Evolutionary conservation across 2,329 filamentous ascomycete genomes (phyloP).

Genomic region (Madurella mycetomatis): DNA sequence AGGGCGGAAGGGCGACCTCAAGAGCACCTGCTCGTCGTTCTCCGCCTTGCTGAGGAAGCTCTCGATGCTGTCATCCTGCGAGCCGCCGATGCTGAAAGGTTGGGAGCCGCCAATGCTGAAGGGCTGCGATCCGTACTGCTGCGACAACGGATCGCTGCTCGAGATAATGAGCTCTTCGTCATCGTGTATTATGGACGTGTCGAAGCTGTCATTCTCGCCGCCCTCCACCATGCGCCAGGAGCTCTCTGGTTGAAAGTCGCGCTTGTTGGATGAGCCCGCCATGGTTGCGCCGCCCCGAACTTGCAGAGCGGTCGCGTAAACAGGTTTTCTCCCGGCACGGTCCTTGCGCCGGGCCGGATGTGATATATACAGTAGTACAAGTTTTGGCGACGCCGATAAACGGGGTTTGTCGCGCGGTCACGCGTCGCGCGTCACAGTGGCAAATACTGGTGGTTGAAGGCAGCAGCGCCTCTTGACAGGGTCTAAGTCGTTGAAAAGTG

Average conservation of each 20-base stretch:
- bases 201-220: slow-evolving; percentile 56
- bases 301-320: background rate
- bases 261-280: slow-evolving; percentile 21
- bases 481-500: slow-evolving; percentile 4
- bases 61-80: slow-evolving; percentile 52
- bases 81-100: slow-evolving; percentile 39
- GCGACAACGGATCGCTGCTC: slow-evolving; percentile 47
- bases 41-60: slow-evolving; percentile 50
- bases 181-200: slow-evolving; percentile 48
- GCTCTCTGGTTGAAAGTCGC: slow-evolving; percentile 43
- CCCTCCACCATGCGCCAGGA: slow-evolving; percentile 60
- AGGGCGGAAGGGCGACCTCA: slow-evolving; percentile 52
- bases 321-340: background rate
- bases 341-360: background rate
- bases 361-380: slow-evolving; percentile 9
- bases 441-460: slow-evolving; percentile 10
- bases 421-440: slow-evolving; percentile 18
- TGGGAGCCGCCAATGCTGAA: slow-evolving; percentile 33
- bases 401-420: slow-evolving; percentile 12
- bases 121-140: slow-evolving; percentile 34
- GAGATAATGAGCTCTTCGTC: slow-evolving; percentile 39
- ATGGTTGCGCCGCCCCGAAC: slow-evolving; percentile 9
- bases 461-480: slow-evolving; percentile 19
- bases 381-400: background rate
- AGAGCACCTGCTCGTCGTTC: slow-evolving; percentile 49